Base-by-base conservation (phyloP, 2,329 filamentous ascomycete species). In the Zasmidium cellare region DNA sequence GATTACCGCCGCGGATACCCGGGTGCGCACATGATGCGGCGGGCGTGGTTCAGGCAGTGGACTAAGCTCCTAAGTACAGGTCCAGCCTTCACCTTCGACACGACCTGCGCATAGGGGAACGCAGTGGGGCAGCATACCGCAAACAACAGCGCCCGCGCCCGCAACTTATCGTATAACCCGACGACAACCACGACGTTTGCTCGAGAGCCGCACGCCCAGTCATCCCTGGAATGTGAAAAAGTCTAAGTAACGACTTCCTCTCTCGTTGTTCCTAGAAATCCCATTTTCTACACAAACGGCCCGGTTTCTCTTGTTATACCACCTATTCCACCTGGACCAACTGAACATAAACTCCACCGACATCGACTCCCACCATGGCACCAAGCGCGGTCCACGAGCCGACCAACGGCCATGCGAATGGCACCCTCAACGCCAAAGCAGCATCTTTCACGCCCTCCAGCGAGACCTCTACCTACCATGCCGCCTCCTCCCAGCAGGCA, bases 401-500 rank as follows among this genome's bases (percentile, higher is more conserved):
- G 47, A 60, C 59, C 46, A 68, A 71, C 62, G 65, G 64, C 56
- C 58, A 65, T 45, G 49, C 60, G 54, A 67, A 66, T 51, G 67
- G 64, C 54, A 62, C 59, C 46, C 65, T 72, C 49, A 72, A 80
- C 65, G 74, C 77, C 60, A 76, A 77, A 63, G 74, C 75, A 23
- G 65, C 73, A 38, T 63, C 72, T 14, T 77, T 76, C 68, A 73
- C 73, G 31, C 74, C 74, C 14, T 75, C 74, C 51, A 67, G 71
- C 55, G 71, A 76, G 31, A 63, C 67, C 28, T 75, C 81, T 35
- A 76, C 72, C 59, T 86, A 85, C 79, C 94, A 97, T 78, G 84
- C 91, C 55, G 75, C 89, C 19, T 92, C 93, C 23, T 92, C 92
- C 46, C 79, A 87, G 57, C 81, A 84, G 67, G 93, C 94, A 68